A percentile compares a stretch with the other conserved stretches of the same genome.
phyloP scores from a whole-genome alignment of 1,284 basidiomycete species.

The Ustilago nuda region DNA sequence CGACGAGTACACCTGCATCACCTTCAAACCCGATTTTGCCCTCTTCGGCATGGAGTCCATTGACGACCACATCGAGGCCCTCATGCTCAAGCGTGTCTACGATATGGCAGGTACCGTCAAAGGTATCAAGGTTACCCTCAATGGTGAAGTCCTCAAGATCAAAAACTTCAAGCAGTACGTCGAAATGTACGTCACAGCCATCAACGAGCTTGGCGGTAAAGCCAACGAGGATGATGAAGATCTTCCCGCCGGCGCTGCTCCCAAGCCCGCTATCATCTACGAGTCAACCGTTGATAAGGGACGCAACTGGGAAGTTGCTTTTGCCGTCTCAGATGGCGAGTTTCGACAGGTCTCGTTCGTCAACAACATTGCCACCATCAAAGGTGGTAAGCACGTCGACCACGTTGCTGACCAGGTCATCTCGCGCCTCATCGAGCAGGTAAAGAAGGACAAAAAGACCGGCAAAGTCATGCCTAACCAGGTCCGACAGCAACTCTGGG shows the following conservation, averaged over 20 bases:
- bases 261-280: slow-evolving; percentile 84
- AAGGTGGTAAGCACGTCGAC: slow-evolving; percentile 94
- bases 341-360: slow-evolving; percentile 90
- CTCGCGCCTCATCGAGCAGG: slow-evolving; percentile 78
- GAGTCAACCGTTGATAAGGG: slow-evolving; percentile 77
- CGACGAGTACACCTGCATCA: slow-evolving; percentile 92
- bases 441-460: slow-evolving; percentile 90
- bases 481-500: slow-evolving; percentile 98
- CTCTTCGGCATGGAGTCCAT: slow-evolving; percentile 93
- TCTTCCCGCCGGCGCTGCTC: slow-evolving; percentile 75
- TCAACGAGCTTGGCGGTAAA: slow-evolving; percentile 69
- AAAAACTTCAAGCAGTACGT: slow-evolving; percentile 98
- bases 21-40: slow-evolving; percentile 90
- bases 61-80: slow-evolving; percentile 88
- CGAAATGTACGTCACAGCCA: slow-evolving; percentile 80
- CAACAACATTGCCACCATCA: slow-evolving; percentile 96
- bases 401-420: slow-evolving; percentile 89
- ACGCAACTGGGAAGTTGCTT: slow-evolving; percentile 92
- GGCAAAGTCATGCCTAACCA: slow-evolving; percentile 91
- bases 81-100: slow-evolving; percentile 94
- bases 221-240: slow-evolving; percentile 61
- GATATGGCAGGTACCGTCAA: slow-evolving; percentile 96
- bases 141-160: slow-evolving; percentile 91
- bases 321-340: slow-evolving; percentile 88
- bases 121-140: slow-evolving; percentile 92